Evolutionary conservation across 2,329 filamentous ascomycete species (phyloP), one percentile per base, ranked within the genome.

Genomic region (Sclerotinia glacialis): DNA sequence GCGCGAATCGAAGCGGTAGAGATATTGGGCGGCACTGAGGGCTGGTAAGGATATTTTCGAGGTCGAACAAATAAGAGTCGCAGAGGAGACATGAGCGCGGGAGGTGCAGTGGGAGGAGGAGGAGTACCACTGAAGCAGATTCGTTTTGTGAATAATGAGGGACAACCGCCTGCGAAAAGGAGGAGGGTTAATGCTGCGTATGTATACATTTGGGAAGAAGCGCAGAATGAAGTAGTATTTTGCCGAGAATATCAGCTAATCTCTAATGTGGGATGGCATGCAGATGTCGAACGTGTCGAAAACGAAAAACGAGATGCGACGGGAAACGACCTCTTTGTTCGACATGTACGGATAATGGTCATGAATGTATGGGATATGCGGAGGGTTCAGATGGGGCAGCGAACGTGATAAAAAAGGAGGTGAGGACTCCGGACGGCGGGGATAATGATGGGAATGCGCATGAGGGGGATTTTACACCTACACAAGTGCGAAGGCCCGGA

Each of bases 141-240:
- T 72, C 89, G 90, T 72, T 94, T 93, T 77, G 90, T 94, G 72
- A 90, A 92, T 71, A 92, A 89, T 74, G 89, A 93, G 78, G 90
- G 91, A 69, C 89, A 91, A 71, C 91, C 91, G 59, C 90, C 91
- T 69, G 89, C 89, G 34, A 94, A 93, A 78, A 83, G 90, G 73
- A 85, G 91, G 75, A 84, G 91, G 73, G 91, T 94, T 74, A 92
- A 89, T 79, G 89, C 90, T 74, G 91, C 91, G 86, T 91, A 83
- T 78, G 87, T 83, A 64, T 72, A 66, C 54, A 40, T 66, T 69
- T 66, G 67, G 68, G 37, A 64, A 53, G 69, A 65, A 66, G 31
- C n/a, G 23, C 23, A 59, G 52, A 49, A 18, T 50, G 26, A 52
- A 54, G 21, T 50, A 21, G 56, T 34, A 23, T 8, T 21, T 34